Evolutionary conservation across 225 moss, liverwort and hornwort species (phyloP).

Genomic region (Pleurozium schreberi): DNA sequence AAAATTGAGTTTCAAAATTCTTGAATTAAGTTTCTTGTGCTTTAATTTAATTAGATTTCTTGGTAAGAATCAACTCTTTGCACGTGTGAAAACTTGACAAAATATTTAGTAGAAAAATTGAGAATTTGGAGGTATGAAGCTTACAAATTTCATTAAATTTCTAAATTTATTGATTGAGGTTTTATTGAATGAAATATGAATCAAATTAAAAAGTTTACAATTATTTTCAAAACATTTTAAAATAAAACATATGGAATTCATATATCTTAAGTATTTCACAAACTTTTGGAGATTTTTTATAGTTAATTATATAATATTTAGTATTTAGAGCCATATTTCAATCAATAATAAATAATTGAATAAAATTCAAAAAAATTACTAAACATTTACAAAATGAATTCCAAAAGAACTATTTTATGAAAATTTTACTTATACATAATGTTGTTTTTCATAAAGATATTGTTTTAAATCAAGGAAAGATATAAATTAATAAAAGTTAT

Average conservation of each 20-base stretch:
- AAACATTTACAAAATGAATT: background rate
- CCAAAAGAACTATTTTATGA: background rate
- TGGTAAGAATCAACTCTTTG: background rate
- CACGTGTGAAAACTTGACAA: rapidly evolving
- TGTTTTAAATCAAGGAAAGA: background rate
- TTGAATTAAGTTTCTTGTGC: background rate
- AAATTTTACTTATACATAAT: rapidly evolving
- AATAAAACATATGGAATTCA: no score
- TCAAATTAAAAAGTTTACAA: no score
- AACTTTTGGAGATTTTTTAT: background rate
- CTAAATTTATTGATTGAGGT: background rate
- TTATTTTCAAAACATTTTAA: no score
- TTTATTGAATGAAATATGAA: background rate
- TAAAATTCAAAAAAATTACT: background rate
- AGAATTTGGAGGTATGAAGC: background rate
- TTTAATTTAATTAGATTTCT: background rate
- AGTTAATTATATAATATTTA: background rate
- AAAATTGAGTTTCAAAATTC: background rate
- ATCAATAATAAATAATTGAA: background rate
- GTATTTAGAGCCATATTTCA: rapidly evolving
- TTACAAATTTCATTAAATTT: background rate
- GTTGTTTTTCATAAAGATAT: background rate
- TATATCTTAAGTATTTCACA: background rate
- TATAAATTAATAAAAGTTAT: no score
- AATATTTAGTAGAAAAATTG: background rate